phyloP scores from a whole-genome alignment of 2,329 filamentous ascomycete species.

The Colletotrichum magnum region DNA sequence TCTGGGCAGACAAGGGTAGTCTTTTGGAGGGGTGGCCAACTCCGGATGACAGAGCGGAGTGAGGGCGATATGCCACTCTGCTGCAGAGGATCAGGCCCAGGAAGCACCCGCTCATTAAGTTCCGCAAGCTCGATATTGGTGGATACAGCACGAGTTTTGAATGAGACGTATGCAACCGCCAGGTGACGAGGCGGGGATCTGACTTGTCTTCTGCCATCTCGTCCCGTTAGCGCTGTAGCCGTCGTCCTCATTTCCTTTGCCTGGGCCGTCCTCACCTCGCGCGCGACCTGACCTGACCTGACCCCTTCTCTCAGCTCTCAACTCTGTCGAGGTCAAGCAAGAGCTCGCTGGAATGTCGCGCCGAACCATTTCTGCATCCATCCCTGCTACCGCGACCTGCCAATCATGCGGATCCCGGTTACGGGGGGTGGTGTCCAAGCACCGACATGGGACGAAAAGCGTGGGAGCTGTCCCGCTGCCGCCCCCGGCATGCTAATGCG shows the following conservation, averaged over 20 bases:
- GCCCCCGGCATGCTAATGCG: background rate
- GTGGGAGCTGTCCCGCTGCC: constrained; percentile 11
- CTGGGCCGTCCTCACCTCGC: background rate
- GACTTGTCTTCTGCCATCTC: background rate
- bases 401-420: constrained; percentile 35
- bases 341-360: constrained; percentile 16
- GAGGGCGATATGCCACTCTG: constrained; percentile 23
- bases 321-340: background rate
- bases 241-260: constrained; percentile 9
- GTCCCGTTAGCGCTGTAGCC: constrained; percentile 10
- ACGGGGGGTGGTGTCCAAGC: constrained; percentile 27
- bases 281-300: background rate
- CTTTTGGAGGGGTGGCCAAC: constrained; percentile 34
- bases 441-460: constrained; percentile 38
- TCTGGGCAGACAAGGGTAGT: constrained; percentile 30
- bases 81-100: constrained; percentile 35
- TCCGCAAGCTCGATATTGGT: constrained; percentile 26
- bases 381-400: constrained; percentile 25
- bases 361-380: constrained; percentile 28
- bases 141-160: constrained; percentile 21
- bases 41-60: constrained; percentile 25
- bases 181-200: constrained; percentile 14
- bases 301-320: background rate
- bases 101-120: constrained; percentile 25
- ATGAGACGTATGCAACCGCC: constrained; percentile 25